Evolutionary conservation across 2,329 filamentous ascomycete species (phyloP), one percentile per base, ranked within the genome.

Genomic region (Fusarium stilboides): DNA sequence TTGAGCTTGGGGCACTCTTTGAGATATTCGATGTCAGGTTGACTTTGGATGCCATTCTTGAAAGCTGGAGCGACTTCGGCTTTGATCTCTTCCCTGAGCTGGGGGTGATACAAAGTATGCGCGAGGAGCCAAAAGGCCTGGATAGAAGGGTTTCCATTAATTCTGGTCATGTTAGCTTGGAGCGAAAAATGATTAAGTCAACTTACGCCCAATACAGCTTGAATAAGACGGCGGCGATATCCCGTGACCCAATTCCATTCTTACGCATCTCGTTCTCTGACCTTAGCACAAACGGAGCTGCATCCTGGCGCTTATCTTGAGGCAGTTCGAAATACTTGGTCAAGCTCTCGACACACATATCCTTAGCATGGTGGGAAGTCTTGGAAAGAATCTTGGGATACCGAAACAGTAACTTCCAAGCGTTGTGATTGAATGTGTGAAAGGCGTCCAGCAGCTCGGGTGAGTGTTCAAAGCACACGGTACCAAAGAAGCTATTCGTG

Each of bases 181-280:
- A 13, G 5, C 15, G 8, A 2, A 1, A 8, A 8, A 0, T 2
- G 5, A 3, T 17, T 4, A 22, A 6, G 4, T 17, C 1, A 31
- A 26, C 43, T 43, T 6, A 57, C 57, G 43, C 26, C 39, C 37
- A 53, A 12, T 52, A 53, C 1, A 36, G n/a, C 7, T 60, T 40
- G 13, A 53, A 62, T 0, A 46, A 3, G 1, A 62, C 3, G 0
- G 45, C 20, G 2, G 55, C 39, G 4, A 60, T 60, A 8, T 62
- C 39, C 1, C 15, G 22, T 4, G 20, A 22, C 1, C 34, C 12
- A 4, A 60, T 40, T 0, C 56, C 53, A 4, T 43, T 39, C 3
- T 37, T 20, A 2, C 53, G 31, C 54, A 59, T 61, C 4, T 43
- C 20, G 28, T 44, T 6, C 6, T 61, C 57, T 0, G 31, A 20